phyloP scores from a whole-genome alignment of 1,284 basidiomycete species.

The Pisolithus thermaeus region DNA sequence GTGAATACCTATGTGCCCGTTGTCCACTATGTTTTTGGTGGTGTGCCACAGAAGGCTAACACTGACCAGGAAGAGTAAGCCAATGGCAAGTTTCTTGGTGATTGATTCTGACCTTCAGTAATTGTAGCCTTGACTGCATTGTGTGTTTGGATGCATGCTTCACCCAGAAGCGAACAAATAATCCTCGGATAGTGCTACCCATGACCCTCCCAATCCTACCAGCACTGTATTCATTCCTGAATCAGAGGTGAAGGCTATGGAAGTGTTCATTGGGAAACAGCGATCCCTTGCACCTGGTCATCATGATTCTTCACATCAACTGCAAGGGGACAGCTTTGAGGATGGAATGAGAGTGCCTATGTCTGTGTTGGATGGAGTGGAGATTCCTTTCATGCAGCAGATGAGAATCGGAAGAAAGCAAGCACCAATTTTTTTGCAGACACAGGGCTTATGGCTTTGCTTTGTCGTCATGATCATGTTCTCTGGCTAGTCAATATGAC shows the following conservation, averaged over 20 bases:
- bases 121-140: not conserved
- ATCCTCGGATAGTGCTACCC: too few species aligned
- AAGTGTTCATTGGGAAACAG: too few species aligned
- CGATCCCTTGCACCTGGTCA: not conserved
- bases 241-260: too few species aligned
- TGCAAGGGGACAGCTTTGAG: slow-evolving; percentile 1
- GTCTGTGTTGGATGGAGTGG: slow-evolving; percentile 14
- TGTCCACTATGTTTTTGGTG: slow-evolving; percentile 6
- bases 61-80: not conserved
- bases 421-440: slow-evolving; percentile 26
- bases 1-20: slow-evolving; percentile 1
- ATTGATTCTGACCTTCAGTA: not conserved
- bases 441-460: slow-evolving; percentile 18
- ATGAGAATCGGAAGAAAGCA: slow-evolving; percentile 26
- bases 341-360: slow-evolving; percentile 6
- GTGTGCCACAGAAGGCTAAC: not conserved
- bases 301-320: not conserved
- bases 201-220: too few species aligned
- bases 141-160: slow-evolving; percentile 3
- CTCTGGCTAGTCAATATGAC: too few species aligned
- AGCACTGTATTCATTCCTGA: too few species aligned
- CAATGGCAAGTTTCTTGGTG: not conserved
- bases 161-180: too few species aligned
- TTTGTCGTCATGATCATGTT: too few species aligned
- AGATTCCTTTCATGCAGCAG: slow-evolving; percentile 31